Conservation (phyloP, 192 early-diverging fungal genomes). For the Backusella sp. region DNA sequence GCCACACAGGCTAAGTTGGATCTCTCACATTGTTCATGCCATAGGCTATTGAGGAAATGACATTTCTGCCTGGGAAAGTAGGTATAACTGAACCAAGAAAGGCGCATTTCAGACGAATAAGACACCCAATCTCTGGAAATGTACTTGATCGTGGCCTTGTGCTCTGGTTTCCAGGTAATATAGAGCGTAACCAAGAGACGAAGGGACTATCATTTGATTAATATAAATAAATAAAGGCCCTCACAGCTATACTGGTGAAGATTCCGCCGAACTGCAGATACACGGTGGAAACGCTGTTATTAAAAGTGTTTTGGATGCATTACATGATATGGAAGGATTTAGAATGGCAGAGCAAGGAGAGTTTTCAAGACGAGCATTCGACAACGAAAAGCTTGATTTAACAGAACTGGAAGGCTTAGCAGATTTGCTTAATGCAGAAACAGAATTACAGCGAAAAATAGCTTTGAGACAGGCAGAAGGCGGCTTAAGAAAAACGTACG, state of each 20-base stretch:
- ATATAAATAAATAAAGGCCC: constrained; percentile 41
- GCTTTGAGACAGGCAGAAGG: constrained; percentile 73
- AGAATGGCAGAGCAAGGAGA: constrained; percentile 75
- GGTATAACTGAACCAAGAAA: constrained; percentile 40
- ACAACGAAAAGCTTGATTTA: constrained; percentile 70
- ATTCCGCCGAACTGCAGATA: constrained; percentile 71
- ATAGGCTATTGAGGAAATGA: constrained; percentile 32
- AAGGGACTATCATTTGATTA: neutral
- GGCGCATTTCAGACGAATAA: constrained; percentile 43
- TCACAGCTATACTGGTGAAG: constrained; percentile 73
- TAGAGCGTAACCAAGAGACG: neutral
- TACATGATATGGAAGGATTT: constrained; percentile 45
- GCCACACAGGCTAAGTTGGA: constrained; percentile 18
- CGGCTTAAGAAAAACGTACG: constrained; percentile 59
- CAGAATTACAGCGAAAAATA: constrained; percentile 65
- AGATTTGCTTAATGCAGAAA: constrained; percentile 78
- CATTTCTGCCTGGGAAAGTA: constrained; percentile 9
- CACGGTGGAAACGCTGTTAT: constrained; percentile 76
- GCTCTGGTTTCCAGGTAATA: constrained; percentile 54
- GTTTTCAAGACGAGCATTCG: constrained; percentile 72
- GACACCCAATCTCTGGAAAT: constrained; percentile 40
- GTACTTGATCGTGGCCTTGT: constrained; percentile 61
- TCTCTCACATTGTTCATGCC: neutral
- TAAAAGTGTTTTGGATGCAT: constrained; percentile 50
- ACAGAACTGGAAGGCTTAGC: constrained; percentile 72